A percentile compares a stretch with the other conserved stretches of the same genome.
Conservation (phyloP, 345 rosid species). For the Arabis alpina region DNA sequence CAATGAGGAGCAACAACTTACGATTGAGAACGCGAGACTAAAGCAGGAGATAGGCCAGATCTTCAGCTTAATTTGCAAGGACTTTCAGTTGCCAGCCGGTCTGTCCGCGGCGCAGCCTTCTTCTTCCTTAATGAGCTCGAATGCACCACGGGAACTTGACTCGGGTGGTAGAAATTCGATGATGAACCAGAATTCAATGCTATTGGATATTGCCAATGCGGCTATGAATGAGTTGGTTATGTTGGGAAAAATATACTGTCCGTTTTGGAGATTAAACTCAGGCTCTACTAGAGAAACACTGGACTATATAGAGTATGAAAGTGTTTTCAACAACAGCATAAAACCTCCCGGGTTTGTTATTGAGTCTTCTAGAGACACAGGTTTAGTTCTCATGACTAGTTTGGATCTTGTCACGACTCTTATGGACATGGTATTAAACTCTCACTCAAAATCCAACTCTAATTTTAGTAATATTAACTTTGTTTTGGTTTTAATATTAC, state of each 20-base stretch:
- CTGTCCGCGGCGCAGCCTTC: conserved; percentile 30
- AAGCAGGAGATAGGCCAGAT: conserved; percentile 48
- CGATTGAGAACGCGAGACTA: conserved; percentile 54
- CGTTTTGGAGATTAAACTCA: conserved; percentile 53
- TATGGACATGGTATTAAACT: conserved; percentile 61
- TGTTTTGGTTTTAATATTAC: conserved; percentile 7
- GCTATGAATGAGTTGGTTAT: conserved; percentile 63
- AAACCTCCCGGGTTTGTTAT: conserved; percentile 43
- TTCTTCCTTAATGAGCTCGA: not conserved
- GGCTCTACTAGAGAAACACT: conserved; percentile 49
- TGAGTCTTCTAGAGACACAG: conserved; percentile 63
- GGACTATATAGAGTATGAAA: conserved; percentile 53
- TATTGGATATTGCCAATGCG: conserved; percentile 47
- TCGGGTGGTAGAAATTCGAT: conserved; percentile 27
- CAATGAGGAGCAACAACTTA: conserved; percentile 44
- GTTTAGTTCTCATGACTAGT: conserved; percentile 47
- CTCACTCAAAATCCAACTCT: not conserved
- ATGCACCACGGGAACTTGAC: conserved; percentile 23
- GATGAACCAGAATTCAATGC: not conserved
- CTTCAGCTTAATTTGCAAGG: conserved; percentile 30
- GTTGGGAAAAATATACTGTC: conserved; percentile 48
- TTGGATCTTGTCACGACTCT: conserved; percentile 55
- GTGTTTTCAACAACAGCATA: conserved; percentile 43
- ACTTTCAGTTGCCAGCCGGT: conserved; percentile 49
- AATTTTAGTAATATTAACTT: not conserved